Evolutionary conservation across 2,329 filamentous ascomycete species (phyloP).

Genomic region (Aspergillus bombycis): DNA sequence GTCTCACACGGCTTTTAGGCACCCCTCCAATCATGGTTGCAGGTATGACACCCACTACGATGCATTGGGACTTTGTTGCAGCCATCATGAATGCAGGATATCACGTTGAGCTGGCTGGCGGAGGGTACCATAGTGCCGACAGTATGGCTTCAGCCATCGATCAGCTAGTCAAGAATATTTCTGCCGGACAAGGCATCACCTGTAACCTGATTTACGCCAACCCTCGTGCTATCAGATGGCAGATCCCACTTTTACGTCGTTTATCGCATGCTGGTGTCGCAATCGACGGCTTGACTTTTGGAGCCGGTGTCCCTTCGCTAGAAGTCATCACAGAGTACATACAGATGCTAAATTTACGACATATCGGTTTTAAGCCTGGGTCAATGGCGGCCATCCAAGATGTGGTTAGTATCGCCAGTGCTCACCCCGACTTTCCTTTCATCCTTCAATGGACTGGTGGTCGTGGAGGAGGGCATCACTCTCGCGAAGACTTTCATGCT

Average conservation of each 20-base stretch:
- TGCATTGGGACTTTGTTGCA: slow-evolving; percentile 69
- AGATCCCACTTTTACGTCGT: slow-evolving; percentile 54
- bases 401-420: slow-evolving; percentile 89
- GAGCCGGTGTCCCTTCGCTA: slow-evolving; percentile 89
- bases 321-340: slow-evolving; percentile 95
- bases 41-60: slow-evolving; percentile 90
- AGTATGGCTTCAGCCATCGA: slow-evolving; percentile 51
- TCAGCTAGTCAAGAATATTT: slow-evolving; percentile 63
- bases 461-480: slow-evolving; percentile 91
- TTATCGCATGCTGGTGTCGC: slow-evolving; percentile 75
- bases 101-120: slow-evolving; percentile 53
- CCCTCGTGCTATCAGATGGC: slow-evolving; percentile 56
- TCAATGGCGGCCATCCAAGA: slow-evolving; percentile 84
- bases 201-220: slow-evolving; percentile 59
- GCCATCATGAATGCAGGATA: slow-evolving; percentile 56
- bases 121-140: slow-evolving; percentile 53
- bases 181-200: slow-evolving; percentile 62
- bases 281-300: slow-evolving; percentile 88
- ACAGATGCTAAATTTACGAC: slow-evolving; percentile 86
- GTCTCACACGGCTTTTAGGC: slow-evolving; percentile 86
- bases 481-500: slow-evolving; percentile 92
- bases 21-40: slow-evolving; percentile 87
- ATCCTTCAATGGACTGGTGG: slow-evolving; percentile 95
- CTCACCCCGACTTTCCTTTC: slow-evolving; percentile 91
- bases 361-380: slow-evolving; percentile 93